phyloP scores from a whole-genome alignment of 257 asterid genomes.

The Solanum chilense region DNA sequence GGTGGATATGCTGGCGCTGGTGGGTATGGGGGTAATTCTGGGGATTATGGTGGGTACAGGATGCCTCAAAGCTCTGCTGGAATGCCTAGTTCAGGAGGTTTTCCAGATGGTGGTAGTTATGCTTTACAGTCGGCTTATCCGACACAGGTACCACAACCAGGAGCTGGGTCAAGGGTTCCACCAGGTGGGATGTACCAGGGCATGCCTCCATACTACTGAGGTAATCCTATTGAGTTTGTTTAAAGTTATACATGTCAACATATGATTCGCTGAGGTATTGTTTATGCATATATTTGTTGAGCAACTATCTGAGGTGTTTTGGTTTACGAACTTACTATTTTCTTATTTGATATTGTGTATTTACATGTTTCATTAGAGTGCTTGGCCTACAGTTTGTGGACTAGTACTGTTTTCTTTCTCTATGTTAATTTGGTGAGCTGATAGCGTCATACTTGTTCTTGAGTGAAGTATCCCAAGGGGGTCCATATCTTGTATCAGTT shows the following conservation, averaged over 20 bases:
- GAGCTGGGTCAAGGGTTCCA: constrained; percentile 62
- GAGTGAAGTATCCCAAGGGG: not conserved
- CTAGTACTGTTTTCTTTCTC: not conserved
- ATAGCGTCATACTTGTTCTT: not conserved
- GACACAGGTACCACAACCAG: constrained; percentile 48
- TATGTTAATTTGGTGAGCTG: not conserved
- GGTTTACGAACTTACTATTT: not conserved
- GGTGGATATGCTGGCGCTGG: constrained; percentile 26
- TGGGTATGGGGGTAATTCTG: constrained; percentile 30
- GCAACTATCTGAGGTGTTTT: not conserved
- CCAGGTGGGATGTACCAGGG: constrained; percentile 66
- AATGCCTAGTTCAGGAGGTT: constrained; percentile 59
- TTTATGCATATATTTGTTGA: not conserved
- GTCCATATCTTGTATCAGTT: not conserved
- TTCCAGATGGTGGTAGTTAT: constrained; percentile 61
- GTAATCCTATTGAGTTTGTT: constrained; percentile 22
- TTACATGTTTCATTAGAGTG: not conserved
- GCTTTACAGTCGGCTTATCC: constrained; percentile 40
- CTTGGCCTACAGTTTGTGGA: not conserved
- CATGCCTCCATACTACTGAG: constrained; percentile 79
- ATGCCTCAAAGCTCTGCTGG: constrained; percentile 58
- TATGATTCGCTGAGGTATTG: not conserved
- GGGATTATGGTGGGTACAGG: constrained; percentile 58
- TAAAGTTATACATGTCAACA: not conserved
- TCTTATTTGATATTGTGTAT: not conserved